Evolutionary conservation across 352 stramenopile genomes (phyloP).

Genomic region (Pythium inflatum): DNA sequence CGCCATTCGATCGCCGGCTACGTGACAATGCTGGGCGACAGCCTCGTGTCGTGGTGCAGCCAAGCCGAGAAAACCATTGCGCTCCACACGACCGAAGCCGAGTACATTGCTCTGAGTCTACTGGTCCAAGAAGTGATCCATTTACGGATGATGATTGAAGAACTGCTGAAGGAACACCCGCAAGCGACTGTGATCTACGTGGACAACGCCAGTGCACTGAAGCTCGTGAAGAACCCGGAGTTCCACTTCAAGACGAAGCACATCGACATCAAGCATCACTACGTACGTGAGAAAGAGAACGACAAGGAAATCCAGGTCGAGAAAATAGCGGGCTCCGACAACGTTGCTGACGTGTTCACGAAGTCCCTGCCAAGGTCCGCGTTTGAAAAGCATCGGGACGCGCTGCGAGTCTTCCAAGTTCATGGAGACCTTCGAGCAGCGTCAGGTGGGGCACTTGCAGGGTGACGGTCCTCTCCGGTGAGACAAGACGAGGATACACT

Average conservation of each 20-base stretch:
- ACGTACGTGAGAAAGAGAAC: conserved; percentile 20
- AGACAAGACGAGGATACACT: not conserved
- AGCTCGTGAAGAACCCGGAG: conserved; percentile 28
- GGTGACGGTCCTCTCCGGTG: conserved; percentile 3
- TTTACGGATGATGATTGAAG: conserved; percentile 31
- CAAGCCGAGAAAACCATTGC: conserved; percentile 35
- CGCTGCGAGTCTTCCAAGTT: conserved; percentile 8
- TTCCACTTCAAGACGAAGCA: conserved; percentile 31
- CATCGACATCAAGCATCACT: conserved; percentile 35
- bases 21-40: conserved; percentile 27
- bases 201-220: conserved; percentile 31
- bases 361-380: conserved; percentile 20
- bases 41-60: conserved; percentile 27
- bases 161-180: conserved; percentile 21
- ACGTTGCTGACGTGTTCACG: conserved; percentile 35
- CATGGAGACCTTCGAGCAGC: conserved; percentile 15
- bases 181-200: conserved; percentile 26
- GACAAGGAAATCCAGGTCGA: conserved; percentile 27
- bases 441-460: conserved; percentile 20
- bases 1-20: conserved; percentile 29
- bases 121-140: conserved; percentile 33
- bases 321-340: conserved; percentile 25
- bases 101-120: conserved; percentile 31
- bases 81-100: conserved; percentile 29
- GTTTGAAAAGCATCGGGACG: conserved; percentile 28